Evolutionary conservation across 768 basidiomycete species (phyloP), one percentile per base, ranked within the genome.

Genomic region (Leccinum olivaceopallidum): DNA sequence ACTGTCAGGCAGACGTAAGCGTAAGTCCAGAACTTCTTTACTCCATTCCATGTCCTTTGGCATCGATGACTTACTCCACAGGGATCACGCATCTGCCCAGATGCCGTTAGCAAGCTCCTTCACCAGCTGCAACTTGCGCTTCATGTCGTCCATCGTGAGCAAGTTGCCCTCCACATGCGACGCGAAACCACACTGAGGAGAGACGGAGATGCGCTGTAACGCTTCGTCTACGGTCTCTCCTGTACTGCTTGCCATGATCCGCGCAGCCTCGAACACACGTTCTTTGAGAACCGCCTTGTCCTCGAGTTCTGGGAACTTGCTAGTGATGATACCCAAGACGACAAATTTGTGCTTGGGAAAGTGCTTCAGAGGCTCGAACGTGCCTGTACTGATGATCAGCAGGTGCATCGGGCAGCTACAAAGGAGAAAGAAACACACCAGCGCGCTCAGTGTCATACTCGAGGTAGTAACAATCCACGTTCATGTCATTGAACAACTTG

Each of bases 361-460:
- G 26, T 67, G 44, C 50, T 54, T 68, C 24, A 77, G 58, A n/a
- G 76, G 75, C 53, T 73, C 74, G 32, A 77, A 77, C 18, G 71
- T 64, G 37, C 70, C 71, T 71, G 18, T 9, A 28, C 2, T 28
- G 28, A 28, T 28, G 28, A 48, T 34, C 20, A 32, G 24, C 12
- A 7, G 12, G 12, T 28, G 18, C 8, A 30, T 51, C 51, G 39
- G 10, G 6, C 2, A 18, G 16, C 4, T 47, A 4, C 3, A 18
- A 20, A 4, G 0, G 9, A 4, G 2, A 9, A 5, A 10, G 10
- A 37, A 22, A 61, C 69, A 67, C 67, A 69, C 80, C 80, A 10
- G 80, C 80, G 28, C 80, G 79, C 51, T 71, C 70, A 9, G 80
- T 81, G 63, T 81, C 80, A 62, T 80, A 81, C 67, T 81, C 80